Conservation (phyloP, 257 asterid genomes). For the Asclepias syriaca region DNA sequence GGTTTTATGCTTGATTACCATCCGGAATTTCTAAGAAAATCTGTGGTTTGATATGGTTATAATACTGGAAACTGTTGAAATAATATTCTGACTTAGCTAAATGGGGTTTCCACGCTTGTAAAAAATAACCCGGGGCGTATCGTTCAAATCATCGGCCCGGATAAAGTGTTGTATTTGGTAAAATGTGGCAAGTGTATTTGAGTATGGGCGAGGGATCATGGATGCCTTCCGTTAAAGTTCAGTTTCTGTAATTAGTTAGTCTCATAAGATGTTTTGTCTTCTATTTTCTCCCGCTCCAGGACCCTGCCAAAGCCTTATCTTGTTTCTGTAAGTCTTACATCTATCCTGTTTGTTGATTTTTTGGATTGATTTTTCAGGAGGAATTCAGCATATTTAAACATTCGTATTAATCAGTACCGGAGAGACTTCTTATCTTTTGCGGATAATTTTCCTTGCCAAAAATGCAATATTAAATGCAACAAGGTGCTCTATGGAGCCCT, state of each 20-base stretch:
- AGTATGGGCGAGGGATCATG: neutral
- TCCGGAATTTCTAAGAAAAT: neutral
- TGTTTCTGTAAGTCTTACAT: neutral
- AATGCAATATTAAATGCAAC: slow-evolving; percentile 32
- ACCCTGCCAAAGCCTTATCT: neutral
- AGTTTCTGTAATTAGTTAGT: neutral
- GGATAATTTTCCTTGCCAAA: slow-evolving; percentile 23
- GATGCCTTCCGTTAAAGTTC: neutral
- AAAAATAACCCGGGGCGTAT: too few species aligned
- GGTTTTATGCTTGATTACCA: neutral
- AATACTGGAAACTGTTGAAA: neutral
- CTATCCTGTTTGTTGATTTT: neutral
- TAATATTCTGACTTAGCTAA: neutral
- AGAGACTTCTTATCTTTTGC: slow-evolving; percentile 22
- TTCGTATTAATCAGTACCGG: slow-evolving; percentile 22
- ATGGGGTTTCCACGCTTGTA: too few species aligned
- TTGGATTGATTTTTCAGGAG: slow-evolving; percentile 35
- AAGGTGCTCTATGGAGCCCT: slow-evolving; percentile 20
- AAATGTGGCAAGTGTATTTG: neutral
- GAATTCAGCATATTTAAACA: slow-evolving; percentile 22
- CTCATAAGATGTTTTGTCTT: neutral
- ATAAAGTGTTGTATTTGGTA: neutral
- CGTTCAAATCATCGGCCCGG: too few species aligned
- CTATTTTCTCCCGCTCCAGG: neutral
- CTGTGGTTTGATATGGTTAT: neutral